Base-by-base conservation (phyloP, 1,284 basidiomycete species). In the Pseudozyma sp. region DNA sequence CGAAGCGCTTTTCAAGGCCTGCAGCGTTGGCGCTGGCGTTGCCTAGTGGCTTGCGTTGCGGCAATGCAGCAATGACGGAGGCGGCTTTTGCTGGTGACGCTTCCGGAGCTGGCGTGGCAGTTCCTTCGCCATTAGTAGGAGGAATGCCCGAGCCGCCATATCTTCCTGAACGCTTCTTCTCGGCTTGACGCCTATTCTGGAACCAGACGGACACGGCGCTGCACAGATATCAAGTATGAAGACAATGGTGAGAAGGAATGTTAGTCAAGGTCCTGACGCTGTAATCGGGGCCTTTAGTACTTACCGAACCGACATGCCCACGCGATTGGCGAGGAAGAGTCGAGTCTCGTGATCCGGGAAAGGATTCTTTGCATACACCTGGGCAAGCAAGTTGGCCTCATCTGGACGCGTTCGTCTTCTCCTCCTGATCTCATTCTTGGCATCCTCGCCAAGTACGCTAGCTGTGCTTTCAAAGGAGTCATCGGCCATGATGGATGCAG, bases 181-280 rank as follows among this genome's bases (percentile, higher is more conserved):
- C 79, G n/a, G 82, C 81, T 48, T 83, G 82, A 25, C 82, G 52
- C 19, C 80, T 63, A 63, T 83, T 83, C 61, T 83, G 82, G 60
- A 83, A 83, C 82, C 82, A 83, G 13, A 83, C 77, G 13, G 81
- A 82, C 8, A 83, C 78, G 16, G 73, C 70, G 54, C 70, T 73
- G 67, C 42, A 31, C 25, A 38, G 4, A 14, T 25, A 47, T 7
- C 12, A 55, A 21, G 21, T 34, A 40, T 25, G 16, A 45, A 40
- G 21, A 11, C 14, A 18, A 21, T 42, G 39, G 55, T 65, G 47
- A 65, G 61, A 52, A 44, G 21, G 18, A 36, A n/a, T 2, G 18
- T n/a, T 36, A 6, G 19, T 11, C 14, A n/a, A 44, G 43, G 18
- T 16, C 16, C 13, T n/a, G 43, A 44, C n/a, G 43, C 43, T n/a